These are phyloP conservation scores for Phenoliferia sp. DNA, from an alignment of 1,284 basidiomycete species.

Conservation along the genomic window DNA sequence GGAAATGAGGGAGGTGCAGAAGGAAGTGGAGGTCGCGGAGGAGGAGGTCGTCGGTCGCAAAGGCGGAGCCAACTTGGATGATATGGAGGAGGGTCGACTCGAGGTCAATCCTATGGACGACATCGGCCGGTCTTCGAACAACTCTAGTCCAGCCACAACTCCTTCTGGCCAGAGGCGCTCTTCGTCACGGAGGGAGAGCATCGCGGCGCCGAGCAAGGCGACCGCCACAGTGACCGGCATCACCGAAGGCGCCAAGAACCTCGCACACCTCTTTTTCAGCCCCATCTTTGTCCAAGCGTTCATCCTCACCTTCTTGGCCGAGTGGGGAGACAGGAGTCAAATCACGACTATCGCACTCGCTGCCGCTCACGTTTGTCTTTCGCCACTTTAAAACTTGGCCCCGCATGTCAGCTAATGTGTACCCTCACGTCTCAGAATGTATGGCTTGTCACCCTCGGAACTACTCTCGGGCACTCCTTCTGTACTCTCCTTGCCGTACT, in stretches of 20 bases:
- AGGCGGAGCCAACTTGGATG: conserved; percentile 5
- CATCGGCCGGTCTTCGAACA: not conserved
- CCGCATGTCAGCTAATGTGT: not conserved
- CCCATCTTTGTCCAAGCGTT: conserved; percentile 96
- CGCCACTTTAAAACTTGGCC: not conserved
- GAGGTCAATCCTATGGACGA: not conserved
- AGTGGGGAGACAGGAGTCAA: conserved; percentile 97
- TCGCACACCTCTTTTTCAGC: conserved; percentile 74
- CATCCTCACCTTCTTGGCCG: conserved; percentile 89
- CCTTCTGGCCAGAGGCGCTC: not conserved
- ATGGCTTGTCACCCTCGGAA: conserved; percentile 79
- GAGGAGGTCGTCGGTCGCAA: conserved; percentile 60
- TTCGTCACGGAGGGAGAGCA: conserved; percentile 4
- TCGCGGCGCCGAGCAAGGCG: conserved; percentile 10
- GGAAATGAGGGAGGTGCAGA: conserved; percentile 56
- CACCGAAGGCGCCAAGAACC: conserved; percentile 69
- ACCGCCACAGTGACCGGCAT: conserved; percentile 26
- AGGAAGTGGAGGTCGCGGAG: conserved; percentile 69
- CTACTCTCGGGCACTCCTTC: conserved; percentile 77
- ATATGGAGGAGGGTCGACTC: conserved; percentile 32
- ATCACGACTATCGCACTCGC: conserved; percentile 95
- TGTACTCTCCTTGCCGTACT: conserved; percentile 88
- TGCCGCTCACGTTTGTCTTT: conserved; percentile 76
- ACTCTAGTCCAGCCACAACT: not conserved
- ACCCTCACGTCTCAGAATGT: conserved; percentile 52